These are phyloP conservation scores for Dichomitus squalens DNA, from an alignment of 1,284 basidiomycete genomes.

Conservation along the genomic window DNA sequence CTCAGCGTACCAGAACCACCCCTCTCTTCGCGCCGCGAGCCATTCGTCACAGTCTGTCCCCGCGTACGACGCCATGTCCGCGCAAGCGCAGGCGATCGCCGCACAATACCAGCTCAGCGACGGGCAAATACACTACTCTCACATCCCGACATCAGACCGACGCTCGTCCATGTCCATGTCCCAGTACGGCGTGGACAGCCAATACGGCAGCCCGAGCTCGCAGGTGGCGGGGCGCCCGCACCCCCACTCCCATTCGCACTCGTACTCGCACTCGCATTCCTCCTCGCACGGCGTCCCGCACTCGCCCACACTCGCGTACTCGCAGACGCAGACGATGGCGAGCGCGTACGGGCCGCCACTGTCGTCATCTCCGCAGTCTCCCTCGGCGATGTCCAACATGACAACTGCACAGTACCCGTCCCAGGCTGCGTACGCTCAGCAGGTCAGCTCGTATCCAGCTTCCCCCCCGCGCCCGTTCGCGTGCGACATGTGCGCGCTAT, in stretches of 20 bases:
- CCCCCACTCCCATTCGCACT: constrained; percentile 16
- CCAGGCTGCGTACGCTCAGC: constrained; percentile 33
- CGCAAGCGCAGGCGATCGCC: constrained; percentile 25
- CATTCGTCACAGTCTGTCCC: constrained; percentile 23
- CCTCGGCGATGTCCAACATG: constrained; percentile 27
- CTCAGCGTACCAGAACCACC: constrained; percentile 26
- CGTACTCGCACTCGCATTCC: constrained; percentile 19
- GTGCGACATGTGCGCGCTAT: constrained; percentile 78
- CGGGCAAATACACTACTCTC: constrained; percentile 29
- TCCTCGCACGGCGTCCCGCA: constrained; percentile 24
- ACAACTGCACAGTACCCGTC: constrained; percentile 30
- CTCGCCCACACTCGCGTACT: constrained; percentile 31
- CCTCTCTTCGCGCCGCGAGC: constrained; percentile 26
- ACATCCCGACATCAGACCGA: constrained; percentile 27
- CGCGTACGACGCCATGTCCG: constrained; percentile 28
- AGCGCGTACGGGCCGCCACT: constrained; percentile 25
- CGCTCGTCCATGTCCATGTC: constrained; percentile 28
- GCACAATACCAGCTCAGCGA: constrained; percentile 26
- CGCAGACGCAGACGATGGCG: constrained; percentile 28
- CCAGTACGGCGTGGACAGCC: constrained; percentile 26
- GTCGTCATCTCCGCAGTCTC: constrained; percentile 27
- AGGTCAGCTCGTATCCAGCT: constrained; percentile 50
- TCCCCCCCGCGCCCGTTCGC: constrained; percentile 72
- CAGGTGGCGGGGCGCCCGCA: constrained; percentile 14
- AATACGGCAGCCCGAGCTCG: constrained; percentile 22